Base-by-base conservation (phyloP, 176 grass and related monocot species). In the Microstegium vimineum region DNA sequence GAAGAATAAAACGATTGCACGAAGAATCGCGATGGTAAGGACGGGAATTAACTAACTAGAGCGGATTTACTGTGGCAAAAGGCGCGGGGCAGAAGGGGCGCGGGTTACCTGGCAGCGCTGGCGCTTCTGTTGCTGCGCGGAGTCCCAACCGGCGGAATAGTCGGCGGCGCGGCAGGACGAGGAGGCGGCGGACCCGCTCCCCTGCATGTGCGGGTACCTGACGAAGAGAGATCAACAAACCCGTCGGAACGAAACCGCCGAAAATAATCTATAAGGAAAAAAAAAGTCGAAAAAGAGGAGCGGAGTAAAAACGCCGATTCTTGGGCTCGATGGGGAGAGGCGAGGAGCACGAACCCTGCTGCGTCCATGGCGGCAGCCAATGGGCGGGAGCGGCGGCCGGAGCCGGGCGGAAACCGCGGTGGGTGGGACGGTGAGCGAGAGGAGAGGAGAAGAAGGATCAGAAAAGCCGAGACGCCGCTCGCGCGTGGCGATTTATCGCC, bases 81-180 rank as follows among this genome's bases (percentile, higher is more conserved):
- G 45, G n/a, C 3, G 61, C 6, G 8, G 33, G 10, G 0, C 9
- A 23, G 20, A 6, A 41, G 38, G 49, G n/a, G 18, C 45, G 45
- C 45, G 52, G 34, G 27, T 83, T 88, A 88, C 86, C 81, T 88
- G 81, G 81, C 86, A 88, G 60, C 86, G 81, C 86, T 88, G 86
- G n/a, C 86, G 86, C 30, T 88, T 88, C 86, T 88, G 86, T 46
- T 73, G 69, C 45, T 84, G 81, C 81, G 66, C 81, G 45, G 75
- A 46, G 28, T 88, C 81, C 81, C 81, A 88, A 10, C 30, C 68
- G 60, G 75, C 69, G 46, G 68, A 71, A 11, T 79, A 71, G n/a
- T 88, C 81, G 36, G 86, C 68, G 68, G 75, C 60, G 60, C 86
- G 86, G 86, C 87, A 89, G 40, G 87, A 80, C n/a, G 81, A 20